phyloP scores from a whole-genome alignment of 495 filamentous ascomycete species.

The Penicillium mononematosum region DNA sequence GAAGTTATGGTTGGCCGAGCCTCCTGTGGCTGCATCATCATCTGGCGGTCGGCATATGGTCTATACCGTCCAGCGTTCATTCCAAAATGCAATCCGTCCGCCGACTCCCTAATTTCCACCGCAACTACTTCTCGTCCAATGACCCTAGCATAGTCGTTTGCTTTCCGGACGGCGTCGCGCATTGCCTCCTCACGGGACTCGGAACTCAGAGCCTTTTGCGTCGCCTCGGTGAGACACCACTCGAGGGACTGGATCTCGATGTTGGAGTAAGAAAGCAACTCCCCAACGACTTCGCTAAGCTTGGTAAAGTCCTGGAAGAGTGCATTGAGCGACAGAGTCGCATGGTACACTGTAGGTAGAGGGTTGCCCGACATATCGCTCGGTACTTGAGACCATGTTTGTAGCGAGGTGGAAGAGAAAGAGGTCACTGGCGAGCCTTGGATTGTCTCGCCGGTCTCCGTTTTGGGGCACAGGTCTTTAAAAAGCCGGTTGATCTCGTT shows the following conservation, averaged over 20 bases:
- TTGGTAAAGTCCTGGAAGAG: constrained; percentile 21
- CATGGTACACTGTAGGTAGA: not conserved
- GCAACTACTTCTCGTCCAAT: constrained; percentile 18
- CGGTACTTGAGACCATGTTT: not conserved
- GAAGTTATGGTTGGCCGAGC: not conserved
- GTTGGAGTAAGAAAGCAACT: constrained; percentile 10
- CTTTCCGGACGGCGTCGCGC: constrained; percentile 21
- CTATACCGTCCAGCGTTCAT: not conserved
- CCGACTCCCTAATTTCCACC: constrained; percentile 7
- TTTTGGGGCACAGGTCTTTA: not conserved
- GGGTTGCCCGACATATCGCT: not conserved
- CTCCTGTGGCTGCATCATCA: no score
- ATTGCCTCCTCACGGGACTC: constrained; percentile 21
- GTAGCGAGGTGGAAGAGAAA: constrained; percentile 2
- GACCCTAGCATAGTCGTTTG: constrained; percentile 22
- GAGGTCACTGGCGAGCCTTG: not conserved
- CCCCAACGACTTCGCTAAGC: constrained; percentile 15
- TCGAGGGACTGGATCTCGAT: constrained; percentile 23
- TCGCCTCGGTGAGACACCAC: constrained; percentile 24
- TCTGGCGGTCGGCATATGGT: not conserved
- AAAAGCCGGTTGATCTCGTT: not conserved
- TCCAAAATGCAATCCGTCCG: no score
- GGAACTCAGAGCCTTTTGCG: constrained; percentile 14
- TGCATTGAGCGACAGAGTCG: constrained; percentile 5
- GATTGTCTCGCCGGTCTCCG: not conserved